These are phyloP conservation scores for Rhizopogon sp. DNA, from an alignment of 768 basidiomycete genomes.

Conservation along the genomic window DNA sequence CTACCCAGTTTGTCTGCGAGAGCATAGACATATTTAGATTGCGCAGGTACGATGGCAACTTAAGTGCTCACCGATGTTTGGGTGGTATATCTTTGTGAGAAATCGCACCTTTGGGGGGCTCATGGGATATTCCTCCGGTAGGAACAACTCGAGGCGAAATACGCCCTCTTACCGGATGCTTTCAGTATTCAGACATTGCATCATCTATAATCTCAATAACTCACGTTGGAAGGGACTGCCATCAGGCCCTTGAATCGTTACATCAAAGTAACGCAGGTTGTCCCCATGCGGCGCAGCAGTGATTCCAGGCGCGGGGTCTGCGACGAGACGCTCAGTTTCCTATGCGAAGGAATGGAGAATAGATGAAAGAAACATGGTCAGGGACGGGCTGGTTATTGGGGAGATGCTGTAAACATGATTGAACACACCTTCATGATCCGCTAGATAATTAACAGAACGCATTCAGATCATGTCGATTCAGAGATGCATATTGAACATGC, in stretches of 20 bases:
- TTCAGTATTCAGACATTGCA: conserved; percentile 5
- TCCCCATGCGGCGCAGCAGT: conserved; percentile 95
- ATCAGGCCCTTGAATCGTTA: conserved; percentile 91
- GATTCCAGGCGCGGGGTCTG: conserved; percentile 97
- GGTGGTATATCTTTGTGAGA: conserved; percentile 97
- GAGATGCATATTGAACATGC: conserved; percentile 8
- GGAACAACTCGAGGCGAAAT: conserved; percentile 94
- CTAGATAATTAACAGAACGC: conserved; percentile 21
- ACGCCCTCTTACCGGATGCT: conserved; percentile 59
- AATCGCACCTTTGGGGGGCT: conserved; percentile 97
- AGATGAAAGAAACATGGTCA: conserved; percentile 13
- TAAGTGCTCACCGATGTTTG: conserved; percentile 85
- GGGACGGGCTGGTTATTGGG: conserved; percentile 4
- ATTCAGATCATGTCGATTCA: conserved; percentile 4
- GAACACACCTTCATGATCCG: conserved; percentile 48
- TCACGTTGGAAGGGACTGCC: conserved; percentile 89
- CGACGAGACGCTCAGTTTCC: conserved; percentile 97
- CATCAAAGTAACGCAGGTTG: conserved; percentile 98
- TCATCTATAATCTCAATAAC: conserved; percentile 25
- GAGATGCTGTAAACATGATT: conserved; percentile 13
- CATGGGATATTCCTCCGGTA: conserved; percentile 99
- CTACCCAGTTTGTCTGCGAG: conserved; percentile 90
- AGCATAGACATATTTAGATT: background rate
- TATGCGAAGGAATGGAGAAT: conserved; percentile 27
- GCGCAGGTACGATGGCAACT: conserved; percentile 2